Evolutionary conservation across 345 rosid genomes (phyloP), one percentile per base, ranked within the genome.

Genomic region (Gossypium australe): DNA sequence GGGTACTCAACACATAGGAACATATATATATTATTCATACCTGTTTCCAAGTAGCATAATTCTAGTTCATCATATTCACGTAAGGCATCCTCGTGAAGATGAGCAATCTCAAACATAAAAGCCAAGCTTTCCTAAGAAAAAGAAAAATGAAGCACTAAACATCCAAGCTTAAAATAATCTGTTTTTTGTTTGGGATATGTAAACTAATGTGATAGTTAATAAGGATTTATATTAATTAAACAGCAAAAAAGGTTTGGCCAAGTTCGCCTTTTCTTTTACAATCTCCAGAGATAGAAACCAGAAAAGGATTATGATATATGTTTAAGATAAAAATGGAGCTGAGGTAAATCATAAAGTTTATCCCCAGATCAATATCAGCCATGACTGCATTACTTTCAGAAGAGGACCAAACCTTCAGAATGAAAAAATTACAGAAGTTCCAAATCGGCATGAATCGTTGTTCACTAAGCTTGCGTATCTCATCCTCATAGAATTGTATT

Each of bases 351-450:
- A 55, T 29, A 57, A 20, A 43, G 49, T 55, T 71, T 56, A 4
- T 74, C 75, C 75, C 67, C 25, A 51, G 77, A 75, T 70, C 62
- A 25, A 77, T 56, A 73, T 16, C 41, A 71, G 29, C 13, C 73
- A 41, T 66, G 47, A 62, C 70, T 49, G 63, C 55, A 79, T 41
- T 72, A 41, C 62, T 69, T 74, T 70, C 47, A 71, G 69, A 82
- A 80, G 81, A 79, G 82, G 82, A 74, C 77, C 67, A 82, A 51
- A 95, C 98, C 99, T 95, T 95, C 79, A 95, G 79, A 82, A 93
- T 91, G 81, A 94, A 94, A 80, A 94, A 92, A 77, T 94, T 93
- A 78, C 99, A 93, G 82, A 95, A 95, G 87, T 87, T 95, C 99
- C 99, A 95, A 73, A 91, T 77, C 52, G 98, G 97, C 94, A 89